Conservation (phyloP, 441 rosid species). For the Sinapis alba region DNA sequence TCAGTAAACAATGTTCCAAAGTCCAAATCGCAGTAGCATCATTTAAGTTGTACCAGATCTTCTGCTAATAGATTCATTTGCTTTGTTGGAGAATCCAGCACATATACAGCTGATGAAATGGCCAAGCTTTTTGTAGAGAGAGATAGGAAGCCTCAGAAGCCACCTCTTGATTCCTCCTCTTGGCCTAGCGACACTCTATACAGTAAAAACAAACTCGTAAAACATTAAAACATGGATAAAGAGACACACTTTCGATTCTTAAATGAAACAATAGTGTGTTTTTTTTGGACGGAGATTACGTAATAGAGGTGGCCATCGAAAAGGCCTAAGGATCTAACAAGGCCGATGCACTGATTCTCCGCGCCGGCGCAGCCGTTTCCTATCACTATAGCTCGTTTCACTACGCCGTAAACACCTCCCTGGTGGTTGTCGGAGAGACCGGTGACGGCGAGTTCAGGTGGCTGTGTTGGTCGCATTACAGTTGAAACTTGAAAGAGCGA, state of each 20-base stretch:
- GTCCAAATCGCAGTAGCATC: too few relatives aligned
- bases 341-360: slow-evolving; percentile 73
- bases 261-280: not conserved
- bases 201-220: slow-evolving; percentile 13
- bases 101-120: slow-evolving; percentile 37
- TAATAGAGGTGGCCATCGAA: slow-evolving; percentile 46
- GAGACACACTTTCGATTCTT: not conserved
- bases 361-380: slow-evolving; percentile 77
- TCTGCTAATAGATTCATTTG: slow-evolving; percentile 28
- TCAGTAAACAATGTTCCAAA: too few relatives aligned
- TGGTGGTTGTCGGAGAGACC: slow-evolving; percentile 27
- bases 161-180: slow-evolving; percentile 58
- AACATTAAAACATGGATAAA: not conserved
- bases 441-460: slow-evolving; percentile 38
- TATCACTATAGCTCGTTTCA: slow-evolving; percentile 56
- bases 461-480: slow-evolving; percentile 43
- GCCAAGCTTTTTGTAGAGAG: slow-evolving; percentile 42
- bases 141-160: slow-evolving; percentile 64
- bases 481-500: too few relatives aligned
- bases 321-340: slow-evolving; percentile 68
- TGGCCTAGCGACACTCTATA: slow-evolving; percentile 60
- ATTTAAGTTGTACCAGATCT: slow-evolving; percentile 31
- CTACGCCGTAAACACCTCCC: slow-evolving; percentile 29
- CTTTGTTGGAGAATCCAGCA: slow-evolving; percentile 34
- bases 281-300: slow-evolving; percentile 36